A percentile compares a stretch with the other conserved stretches of the same genome.
Conservation (phyloP, 1,284 basidiomycete species). For the Cryptococcus jaspeensis region DNA sequence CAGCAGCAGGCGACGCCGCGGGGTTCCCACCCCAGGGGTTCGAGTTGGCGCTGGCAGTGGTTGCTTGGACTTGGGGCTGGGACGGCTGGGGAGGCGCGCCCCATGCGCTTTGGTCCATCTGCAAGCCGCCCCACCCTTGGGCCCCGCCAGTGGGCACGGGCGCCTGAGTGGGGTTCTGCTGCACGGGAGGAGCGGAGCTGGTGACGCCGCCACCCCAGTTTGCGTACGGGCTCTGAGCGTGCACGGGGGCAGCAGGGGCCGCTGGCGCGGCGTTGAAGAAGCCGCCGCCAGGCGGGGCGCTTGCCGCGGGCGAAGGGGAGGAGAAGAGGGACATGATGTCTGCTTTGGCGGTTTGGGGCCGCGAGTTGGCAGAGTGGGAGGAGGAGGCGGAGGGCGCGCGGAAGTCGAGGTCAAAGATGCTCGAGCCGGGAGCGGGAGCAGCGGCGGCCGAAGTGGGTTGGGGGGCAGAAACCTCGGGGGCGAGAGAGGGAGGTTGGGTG, state of each 20-base stretch:
- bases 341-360: conserved; percentile 32
- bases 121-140: conserved; percentile 32
- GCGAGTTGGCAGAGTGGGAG: conserved; percentile 10
- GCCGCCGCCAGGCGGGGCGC: conserved; percentile 4
- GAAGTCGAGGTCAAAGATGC: conserved; percentile 53
- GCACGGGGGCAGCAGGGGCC: conserved; percentile 10
- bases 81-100: conserved; percentile 16
- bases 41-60: conserved; percentile 1
- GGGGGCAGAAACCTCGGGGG: conserved; percentile 11
- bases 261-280: conserved; percentile 27
- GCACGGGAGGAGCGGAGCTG: conserved; percentile 23
- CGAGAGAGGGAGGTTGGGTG: conserved; percentile 6
- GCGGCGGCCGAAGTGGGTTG: conserved; percentile 22
- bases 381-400: conserved; percentile 37
- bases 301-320: conserved; percentile 26
- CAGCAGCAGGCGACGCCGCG: conserved; percentile 1
- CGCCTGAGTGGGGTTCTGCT: conserved; percentile 20
- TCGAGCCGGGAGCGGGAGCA: conserved; percentile 23
- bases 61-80: conserved; percentile 5
- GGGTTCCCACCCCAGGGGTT: conserved; percentile 8
- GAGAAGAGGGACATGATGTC: conserved; percentile 53
- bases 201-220: conserved; percentile 44
- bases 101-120: conserved; percentile 43
- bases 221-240: conserved; percentile 26
- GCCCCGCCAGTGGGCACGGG: conserved; percentile 13